Evolutionary conservation across 345 rosid genomes (phyloP), one percentile per base, ranked within the genome.

Genomic region (Eucalyptus sp.): DNA sequence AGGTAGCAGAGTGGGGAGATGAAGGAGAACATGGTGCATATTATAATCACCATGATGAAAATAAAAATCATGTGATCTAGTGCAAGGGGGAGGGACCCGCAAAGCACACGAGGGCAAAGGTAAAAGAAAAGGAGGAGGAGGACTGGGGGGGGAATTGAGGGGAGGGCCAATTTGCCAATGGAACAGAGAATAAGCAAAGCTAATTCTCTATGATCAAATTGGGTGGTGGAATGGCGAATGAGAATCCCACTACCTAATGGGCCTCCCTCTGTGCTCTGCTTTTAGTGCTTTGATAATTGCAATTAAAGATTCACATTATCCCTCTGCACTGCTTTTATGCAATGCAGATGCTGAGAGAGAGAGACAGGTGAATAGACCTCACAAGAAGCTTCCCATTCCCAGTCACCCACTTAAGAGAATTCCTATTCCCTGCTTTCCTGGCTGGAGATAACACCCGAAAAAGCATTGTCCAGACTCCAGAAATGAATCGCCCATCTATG

Each of bases 161-260:
- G 81, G 68, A 87, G 41, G 44, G 83, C 58, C 81, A 87, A 41
- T 54, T 87, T 41, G 84, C 66, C 24, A 84, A 71, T 60, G 54
- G 87, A 90, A 90, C 80, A 56, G 62, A 62, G 49, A 76, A 76
- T 76, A 76, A 76, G 48, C 83, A 76, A 76, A 76, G 83, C 29
- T 37, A 76, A 76, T 37, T 76, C 83, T 76, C 83, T 51, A 25
- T 50, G 50, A 56, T 86, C 50, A 31, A 31, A 7, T 83, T 43
- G 85, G 90, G 90, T 68, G 90, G 88, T 87, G 90, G 90, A 88
- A 89, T 91, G 37, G 94, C 91, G 95, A 95, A 95, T 93, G 94
- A 94, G 96, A 95, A 94, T 93, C 96, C 94, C 96, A 94, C 95
- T 91, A 92, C 87, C 90, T 86, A 88, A 90, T 89, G 90, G 91